Conservation (phyloP, 2,329 filamentous ascomycete species). For the Graphilbum sp. region DNA sequence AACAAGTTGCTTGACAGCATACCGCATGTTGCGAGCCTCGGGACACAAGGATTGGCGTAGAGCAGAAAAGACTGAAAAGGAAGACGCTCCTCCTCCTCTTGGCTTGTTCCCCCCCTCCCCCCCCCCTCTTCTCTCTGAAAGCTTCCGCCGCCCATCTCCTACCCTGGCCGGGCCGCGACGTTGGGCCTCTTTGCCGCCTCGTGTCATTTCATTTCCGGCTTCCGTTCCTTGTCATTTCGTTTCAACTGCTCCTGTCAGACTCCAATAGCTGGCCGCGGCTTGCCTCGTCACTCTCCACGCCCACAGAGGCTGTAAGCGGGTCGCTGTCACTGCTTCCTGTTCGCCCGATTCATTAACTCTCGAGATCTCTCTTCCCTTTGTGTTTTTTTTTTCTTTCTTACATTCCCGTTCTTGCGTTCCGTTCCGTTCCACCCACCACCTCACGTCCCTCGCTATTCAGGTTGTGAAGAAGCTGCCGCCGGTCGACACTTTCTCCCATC, state of each 20-base stretch:
- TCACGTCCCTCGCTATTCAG: background rate
- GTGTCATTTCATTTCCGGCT: background rate
- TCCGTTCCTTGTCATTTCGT: background rate
- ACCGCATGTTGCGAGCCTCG: too few species aligned
- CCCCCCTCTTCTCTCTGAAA: background rate
- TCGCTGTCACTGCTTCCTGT: background rate
- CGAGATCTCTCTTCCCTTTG: background rate
- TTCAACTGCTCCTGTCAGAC: background rate
- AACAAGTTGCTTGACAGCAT: too few species aligned
- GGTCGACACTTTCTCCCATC: background rate
- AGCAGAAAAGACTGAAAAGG: background rate
- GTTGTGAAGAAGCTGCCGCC: background rate
- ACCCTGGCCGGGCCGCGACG: background rate
- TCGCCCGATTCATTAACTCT: slow-evolving; percentile 1
- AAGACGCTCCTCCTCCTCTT: too few species aligned
- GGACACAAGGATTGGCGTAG: background rate
- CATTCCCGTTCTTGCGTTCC: background rate
- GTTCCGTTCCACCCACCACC: background rate
- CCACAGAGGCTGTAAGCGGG: background rate
- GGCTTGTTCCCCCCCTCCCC: background rate
- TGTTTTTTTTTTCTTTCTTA: background rate
- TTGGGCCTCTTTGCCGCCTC: background rate
- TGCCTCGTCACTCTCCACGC: background rate
- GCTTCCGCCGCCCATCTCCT: too few species aligned
- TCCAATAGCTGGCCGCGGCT: background rate